Conservation (phyloP, 1,284 basidiomycete genomes). For the Cystodermella granulosa region DNA sequence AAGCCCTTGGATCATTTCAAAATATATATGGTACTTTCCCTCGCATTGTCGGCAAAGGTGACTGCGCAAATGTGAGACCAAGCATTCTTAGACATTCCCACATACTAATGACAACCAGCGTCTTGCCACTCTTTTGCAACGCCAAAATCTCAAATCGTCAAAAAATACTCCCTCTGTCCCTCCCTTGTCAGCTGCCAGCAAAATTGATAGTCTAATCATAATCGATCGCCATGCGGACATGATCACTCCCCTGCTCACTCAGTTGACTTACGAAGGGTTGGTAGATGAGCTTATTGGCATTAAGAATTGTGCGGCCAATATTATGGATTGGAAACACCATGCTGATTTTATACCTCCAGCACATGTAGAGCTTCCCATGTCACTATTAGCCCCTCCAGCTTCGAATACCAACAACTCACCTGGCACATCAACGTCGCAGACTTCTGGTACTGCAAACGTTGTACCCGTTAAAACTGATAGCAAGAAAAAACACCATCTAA, state of each 20-base stretch:
- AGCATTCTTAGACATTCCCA: slow-evolving; percentile 1
- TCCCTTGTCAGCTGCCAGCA: slow-evolving; percentile 46
- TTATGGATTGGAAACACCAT: slow-evolving; percentile 5
- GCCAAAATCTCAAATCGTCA: slow-evolving; percentile 48
- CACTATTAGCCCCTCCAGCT: slow-evolving; percentile 57
- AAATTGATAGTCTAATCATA: slow-evolving; percentile 84
- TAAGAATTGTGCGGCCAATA: slow-evolving; percentile 65
- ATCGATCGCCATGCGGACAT: slow-evolving; percentile 92
- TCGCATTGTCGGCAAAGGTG: slow-evolving; percentile 89
- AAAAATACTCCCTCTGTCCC: slow-evolving; percentile 38
- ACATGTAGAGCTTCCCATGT: slow-evolving; percentile 84
- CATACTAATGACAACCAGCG: slow-evolving; percentile 47
- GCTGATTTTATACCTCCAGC: slow-evolving; percentile 44
- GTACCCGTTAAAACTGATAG: slow-evolving; percentile 63
- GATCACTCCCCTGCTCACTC: slow-evolving; percentile 92
- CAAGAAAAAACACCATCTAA: slow-evolving; percentile 84
- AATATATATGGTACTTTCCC: slow-evolving; percentile 87
- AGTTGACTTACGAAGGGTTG: slow-evolving; percentile 94
- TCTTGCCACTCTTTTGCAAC: slow-evolving; percentile 67
- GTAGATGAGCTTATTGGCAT: slow-evolving; percentile 93
- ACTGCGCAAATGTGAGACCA: slow-evolving; percentile 78
- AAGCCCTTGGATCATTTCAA: slow-evolving; percentile 83
- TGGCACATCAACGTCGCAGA: slow-evolving; percentile 38
- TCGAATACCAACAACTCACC: slow-evolving; percentile 38
- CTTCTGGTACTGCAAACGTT: slow-evolving; percentile 43